Evolutionary conservation across 2,329 filamentous ascomycete species (phyloP).

Genomic region (Ambrosiella beaveri): DNA sequence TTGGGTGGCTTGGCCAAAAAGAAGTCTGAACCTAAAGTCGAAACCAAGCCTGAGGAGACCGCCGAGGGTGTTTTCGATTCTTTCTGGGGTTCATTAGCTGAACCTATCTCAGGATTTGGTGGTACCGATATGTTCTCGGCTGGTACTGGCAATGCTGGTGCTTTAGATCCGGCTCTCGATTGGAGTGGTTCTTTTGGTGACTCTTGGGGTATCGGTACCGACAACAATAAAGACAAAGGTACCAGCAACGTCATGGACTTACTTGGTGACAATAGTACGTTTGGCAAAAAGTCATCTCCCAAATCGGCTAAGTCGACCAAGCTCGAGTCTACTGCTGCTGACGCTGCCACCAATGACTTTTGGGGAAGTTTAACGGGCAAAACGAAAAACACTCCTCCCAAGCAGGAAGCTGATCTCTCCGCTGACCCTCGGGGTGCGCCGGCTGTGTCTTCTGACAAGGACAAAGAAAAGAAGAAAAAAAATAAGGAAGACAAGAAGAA

Average conservation of each 20-base stretch:
- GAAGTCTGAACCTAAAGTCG: neutral
- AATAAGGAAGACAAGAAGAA: constrained; percentile 22
- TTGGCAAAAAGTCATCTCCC: neutral
- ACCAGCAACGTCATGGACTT: neutral
- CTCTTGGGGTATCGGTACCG: constrained; percentile 7
- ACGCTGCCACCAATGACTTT: neutral
- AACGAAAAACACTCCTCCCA: neutral
- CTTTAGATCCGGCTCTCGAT: neutral
- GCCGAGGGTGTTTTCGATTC: constrained; percentile 4
- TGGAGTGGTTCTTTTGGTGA: constrained; percentile 7
- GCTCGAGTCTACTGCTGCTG: neutral
- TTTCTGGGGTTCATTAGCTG: constrained; percentile 4
- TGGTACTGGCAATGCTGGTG: neutral
- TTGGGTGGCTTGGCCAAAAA: constrained; percentile 2
- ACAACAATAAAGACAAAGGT: constrained; percentile 3
- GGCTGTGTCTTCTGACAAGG: neutral
- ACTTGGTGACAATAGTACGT: neutral
- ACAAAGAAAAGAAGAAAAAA: constrained; percentile 3
- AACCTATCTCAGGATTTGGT: neutral
- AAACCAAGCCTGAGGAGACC: neutral
- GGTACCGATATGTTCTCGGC: neutral
- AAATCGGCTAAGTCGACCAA: constrained; percentile 2
- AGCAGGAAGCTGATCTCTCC: neutral
- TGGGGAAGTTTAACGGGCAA: neutral
- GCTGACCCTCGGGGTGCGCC: neutral